A percentile compares a stretch with the other conserved stretches of the same genome.
Evolutionary conservation across 129 eudicot species (phyloP).

Genomic region (Helichrysum umbraculigerum): DNA sequence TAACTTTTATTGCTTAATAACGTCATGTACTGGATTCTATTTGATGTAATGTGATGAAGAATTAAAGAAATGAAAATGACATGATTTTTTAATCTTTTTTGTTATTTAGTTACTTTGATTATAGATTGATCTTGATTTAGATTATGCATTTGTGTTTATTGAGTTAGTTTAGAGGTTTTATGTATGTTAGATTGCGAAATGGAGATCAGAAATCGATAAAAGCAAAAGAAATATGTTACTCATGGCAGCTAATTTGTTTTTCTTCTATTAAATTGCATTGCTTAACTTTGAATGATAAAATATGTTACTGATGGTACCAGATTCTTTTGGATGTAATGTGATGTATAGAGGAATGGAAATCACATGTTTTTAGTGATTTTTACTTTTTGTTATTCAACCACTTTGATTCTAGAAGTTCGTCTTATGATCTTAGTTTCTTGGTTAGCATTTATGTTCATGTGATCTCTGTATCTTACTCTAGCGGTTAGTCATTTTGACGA

Average conservation of each 20-base stretch:
- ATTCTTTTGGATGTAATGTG: slow-evolving; percentile 3
- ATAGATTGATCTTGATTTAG: background rate
- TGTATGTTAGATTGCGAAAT: background rate
- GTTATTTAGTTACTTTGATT: background rate
- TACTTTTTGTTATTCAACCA: background rate
- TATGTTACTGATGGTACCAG: slow-evolving; percentile 13
- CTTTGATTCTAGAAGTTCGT: background rate
- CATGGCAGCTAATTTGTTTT: too few species aligned
- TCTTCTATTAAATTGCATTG: too few species aligned
- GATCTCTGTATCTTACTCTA: slow-evolving; percentile 28
- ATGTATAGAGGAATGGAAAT: slow-evolving; percentile 16
- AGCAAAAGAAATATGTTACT: too few species aligned
- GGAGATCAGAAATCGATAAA: background rate
- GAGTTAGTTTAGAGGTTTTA: background rate
- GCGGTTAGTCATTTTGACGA: background rate
- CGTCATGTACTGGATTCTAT: background rate
- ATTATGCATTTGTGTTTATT: background rate
- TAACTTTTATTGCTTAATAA: slow-evolving; percentile 1
- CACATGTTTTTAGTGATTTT: slow-evolving; percentile 4
- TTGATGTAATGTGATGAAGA: background rate
- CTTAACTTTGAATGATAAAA: background rate
- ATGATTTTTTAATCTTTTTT: background rate
- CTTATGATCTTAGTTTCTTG: slow-evolving; percentile 14
- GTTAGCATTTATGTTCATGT: background rate
- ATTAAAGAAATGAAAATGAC: background rate